These are phyloP conservation scores for Pyrenula aspistea DNA, from an alignment of 495 filamentous ascomycete species.

Conservation along the genomic window DNA sequence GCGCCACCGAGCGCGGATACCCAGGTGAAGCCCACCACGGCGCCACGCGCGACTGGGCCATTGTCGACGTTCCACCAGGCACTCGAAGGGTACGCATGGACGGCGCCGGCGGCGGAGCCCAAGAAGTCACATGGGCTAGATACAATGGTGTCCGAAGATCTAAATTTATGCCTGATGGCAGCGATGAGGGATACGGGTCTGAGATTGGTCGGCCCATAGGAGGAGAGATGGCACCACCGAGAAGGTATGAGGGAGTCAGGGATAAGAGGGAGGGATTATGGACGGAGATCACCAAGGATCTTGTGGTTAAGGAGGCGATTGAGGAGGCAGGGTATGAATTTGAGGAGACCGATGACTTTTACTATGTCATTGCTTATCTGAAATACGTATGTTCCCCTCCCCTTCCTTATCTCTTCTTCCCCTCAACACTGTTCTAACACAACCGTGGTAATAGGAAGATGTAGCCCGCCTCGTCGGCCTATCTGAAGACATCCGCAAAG, in stretches of 20 bases:
- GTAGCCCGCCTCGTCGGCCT: conserved; percentile 71
- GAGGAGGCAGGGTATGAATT: conserved; percentile 75
- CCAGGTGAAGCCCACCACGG: conserved; percentile 58
- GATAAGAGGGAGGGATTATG: conserved; percentile 57
- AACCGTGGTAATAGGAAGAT: conserved; percentile 51
- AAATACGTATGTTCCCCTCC: conserved; percentile 53
- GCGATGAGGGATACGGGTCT: conserved; percentile 1
- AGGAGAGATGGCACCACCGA: conserved; percentile 15
- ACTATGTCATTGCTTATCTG: conserved; percentile 87
- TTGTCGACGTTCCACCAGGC: conserved; percentile 70
- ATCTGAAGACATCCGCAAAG: conserved; percentile 68
- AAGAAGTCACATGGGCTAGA: conserved; percentile 62
- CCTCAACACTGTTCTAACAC: conserved; percentile 12
- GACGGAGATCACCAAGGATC: conserved; percentile 94
- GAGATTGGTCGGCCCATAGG: conserved; percentile 2
- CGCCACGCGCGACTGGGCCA: conserved; percentile 58
- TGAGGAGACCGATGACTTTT: conserved; percentile 82
- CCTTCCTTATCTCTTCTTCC: conserved; percentile 4
- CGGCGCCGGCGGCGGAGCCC: conserved; percentile 50
- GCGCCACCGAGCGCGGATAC: conserved; percentile 42
- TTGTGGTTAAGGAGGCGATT: conserved; percentile 81
- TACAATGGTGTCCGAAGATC: conserved; percentile 65
- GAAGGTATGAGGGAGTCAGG: conserved; percentile 27
- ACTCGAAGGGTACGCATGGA: conserved; percentile 67
- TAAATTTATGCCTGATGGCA: conserved; percentile 48